Conservation (phyloP, 2,329 filamentous ascomycete genomes). For the Boeremia lycopersici region DNA sequence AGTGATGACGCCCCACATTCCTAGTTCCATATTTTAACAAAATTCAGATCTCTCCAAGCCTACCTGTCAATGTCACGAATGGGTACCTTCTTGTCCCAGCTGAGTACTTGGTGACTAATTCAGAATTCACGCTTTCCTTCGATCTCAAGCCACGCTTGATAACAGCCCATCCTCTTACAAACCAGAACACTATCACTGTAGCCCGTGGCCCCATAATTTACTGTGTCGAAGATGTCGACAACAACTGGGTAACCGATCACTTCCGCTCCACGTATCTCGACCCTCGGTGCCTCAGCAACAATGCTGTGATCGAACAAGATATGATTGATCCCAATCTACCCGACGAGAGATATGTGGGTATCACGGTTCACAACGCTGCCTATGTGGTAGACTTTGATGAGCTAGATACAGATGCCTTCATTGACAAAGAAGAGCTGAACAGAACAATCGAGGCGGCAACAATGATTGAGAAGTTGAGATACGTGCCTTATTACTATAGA, state of each 20-base stretch:
- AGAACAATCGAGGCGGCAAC: background rate
- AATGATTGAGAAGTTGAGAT: background rate
- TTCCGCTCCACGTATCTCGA: slow-evolving; percentile 29
- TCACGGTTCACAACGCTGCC: background rate
- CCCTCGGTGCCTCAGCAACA: background rate
- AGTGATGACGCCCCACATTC: background rate
- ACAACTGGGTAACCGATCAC: slow-evolving; percentile 61
- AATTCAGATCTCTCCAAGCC: background rate
- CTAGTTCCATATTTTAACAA: background rate
- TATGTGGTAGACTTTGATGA: background rate
- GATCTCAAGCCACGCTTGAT: slow-evolving; percentile 2
- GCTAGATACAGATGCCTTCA: background rate
- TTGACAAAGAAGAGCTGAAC: background rate
- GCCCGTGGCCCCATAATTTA: slow-evolving; percentile 65
- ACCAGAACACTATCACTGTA: slow-evolving; percentile 32
- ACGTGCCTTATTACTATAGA: slow-evolving; percentile 2
- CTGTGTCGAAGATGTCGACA: slow-evolving; percentile 65
- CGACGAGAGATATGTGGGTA: background rate
- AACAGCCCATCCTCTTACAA: slow-evolving; percentile 2
- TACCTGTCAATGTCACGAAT: background rate
- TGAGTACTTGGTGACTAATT: background rate
- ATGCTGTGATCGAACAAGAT: background rate
- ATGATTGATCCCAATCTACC: background rate
- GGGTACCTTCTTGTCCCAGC: background rate
- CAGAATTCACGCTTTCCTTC: background rate